Conservation (phyloP, 805 yeast species). For the Jamesozyma gamospora region DNA sequence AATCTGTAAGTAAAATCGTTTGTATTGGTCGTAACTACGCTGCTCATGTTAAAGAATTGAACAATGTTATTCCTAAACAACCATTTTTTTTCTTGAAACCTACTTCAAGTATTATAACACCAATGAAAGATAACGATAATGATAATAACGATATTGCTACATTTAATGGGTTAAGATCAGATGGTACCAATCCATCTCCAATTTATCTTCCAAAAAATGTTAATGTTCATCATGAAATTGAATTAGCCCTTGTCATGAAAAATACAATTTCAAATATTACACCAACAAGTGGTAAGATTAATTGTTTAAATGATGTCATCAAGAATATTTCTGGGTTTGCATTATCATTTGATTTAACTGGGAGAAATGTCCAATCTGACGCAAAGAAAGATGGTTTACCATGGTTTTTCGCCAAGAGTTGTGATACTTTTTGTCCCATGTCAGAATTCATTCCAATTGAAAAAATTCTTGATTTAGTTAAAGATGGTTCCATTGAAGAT, state of each 20-base stretch:
- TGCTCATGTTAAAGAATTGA: slow-evolving; percentile 88
- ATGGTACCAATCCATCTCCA: slow-evolving; percentile 48
- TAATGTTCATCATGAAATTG: slow-evolving; percentile 85
- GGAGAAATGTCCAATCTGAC: slow-evolving; percentile 89
- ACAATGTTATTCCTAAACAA: slow-evolving; percentile 67
- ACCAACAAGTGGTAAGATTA: slow-evolving; percentile 31
- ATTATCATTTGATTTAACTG: slow-evolving; percentile 87
- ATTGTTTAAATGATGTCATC: slow-evolving; percentile 57
- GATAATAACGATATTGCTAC: slow-evolving; percentile 9
- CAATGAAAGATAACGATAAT: slow-evolving; percentile 29
- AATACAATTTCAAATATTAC: slow-evolving; percentile 52
- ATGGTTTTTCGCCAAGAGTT: slow-evolving; percentile 94
- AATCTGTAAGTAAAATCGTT: slow-evolving; percentile 63
- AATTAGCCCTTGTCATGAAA: slow-evolving; percentile 70
- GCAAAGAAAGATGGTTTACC: slow-evolving; percentile 92
- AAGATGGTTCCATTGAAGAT: slow-evolving; percentile 39
- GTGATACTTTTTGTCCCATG: slow-evolving; percentile 91
- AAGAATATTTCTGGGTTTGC: slow-evolving; percentile 81
- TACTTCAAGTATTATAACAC: slow-evolving; percentile 59
- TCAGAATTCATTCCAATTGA: slow-evolving; percentile 59
- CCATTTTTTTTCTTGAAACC: slow-evolving; percentile 96
- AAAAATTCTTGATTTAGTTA: slow-evolving; percentile 33
- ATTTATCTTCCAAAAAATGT: slow-evolving; percentile 75
- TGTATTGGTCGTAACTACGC: slow-evolving; percentile 96
- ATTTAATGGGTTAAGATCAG: slow-evolving; percentile 18